Percentiles rank a stretch among this genome's conserved stretches.
phyloP scores from a whole-genome alignment of 176 grass and related monocot genomes.

The Raddia distichophylla region DNA sequence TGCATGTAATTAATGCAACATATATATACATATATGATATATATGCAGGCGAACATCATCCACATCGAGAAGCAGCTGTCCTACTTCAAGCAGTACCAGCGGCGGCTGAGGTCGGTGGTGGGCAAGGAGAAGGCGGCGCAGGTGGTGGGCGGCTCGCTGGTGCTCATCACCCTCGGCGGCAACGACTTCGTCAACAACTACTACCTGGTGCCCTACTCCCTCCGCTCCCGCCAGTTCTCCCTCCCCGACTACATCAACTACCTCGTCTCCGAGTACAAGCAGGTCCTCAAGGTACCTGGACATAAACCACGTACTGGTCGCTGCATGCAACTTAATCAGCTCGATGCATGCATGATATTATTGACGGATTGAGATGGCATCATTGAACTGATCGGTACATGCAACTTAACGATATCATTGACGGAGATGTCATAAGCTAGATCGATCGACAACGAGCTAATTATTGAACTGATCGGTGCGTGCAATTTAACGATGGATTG shows the following conservation, averaged over 20 bases:
- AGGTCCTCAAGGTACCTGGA: slow-evolving; percentile 72
- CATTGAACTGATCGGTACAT: background rate
- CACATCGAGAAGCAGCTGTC: slow-evolving; percentile 69
- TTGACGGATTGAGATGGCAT: no score
- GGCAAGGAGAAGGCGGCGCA: slow-evolving; percentile 37
- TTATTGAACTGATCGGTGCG: background rate
- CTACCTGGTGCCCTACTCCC: slow-evolving; percentile 85
- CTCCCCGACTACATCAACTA: slow-evolving; percentile 76
- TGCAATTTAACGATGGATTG: background rate
- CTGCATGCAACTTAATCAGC: no score
- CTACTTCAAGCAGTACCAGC: slow-evolving; percentile 89
- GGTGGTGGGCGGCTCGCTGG: slow-evolving; percentile 53
- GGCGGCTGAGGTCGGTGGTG: slow-evolving; percentile 52
- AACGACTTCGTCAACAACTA: slow-evolving; percentile 99
- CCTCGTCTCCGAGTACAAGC: slow-evolving; percentile 71
- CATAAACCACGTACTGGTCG: no score
- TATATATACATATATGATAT: no score
- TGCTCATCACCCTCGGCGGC: slow-evolving; percentile 83
- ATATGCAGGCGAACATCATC: slow-evolving; percentile 71
- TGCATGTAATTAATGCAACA: no score
- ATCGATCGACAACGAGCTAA: no score
- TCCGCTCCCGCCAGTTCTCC: slow-evolving; percentile 72
- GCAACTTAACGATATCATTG: background rate
- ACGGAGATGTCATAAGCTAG: no score
- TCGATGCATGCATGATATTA: background rate